These are phyloP conservation scores for Aspergillus biplanus DNA, from an alignment of 495 filamentous ascomycete species.

Conservation along the genomic window DNA sequence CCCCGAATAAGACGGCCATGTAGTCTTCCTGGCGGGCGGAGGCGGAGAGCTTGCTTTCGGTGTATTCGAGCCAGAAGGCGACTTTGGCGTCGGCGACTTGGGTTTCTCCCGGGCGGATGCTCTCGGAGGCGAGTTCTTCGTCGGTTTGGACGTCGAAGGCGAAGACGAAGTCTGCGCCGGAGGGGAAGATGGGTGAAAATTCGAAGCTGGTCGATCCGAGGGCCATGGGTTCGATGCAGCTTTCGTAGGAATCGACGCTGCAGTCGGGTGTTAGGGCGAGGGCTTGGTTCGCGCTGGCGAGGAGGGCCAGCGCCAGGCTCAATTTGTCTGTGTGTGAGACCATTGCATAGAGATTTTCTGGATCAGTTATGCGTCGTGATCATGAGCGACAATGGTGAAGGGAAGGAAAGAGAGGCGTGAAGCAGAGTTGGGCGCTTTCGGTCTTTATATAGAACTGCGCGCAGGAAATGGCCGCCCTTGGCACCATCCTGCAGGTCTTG, in stretches of 20 bases:
- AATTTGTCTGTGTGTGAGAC: not conserved
- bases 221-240: constrained; percentile 2
- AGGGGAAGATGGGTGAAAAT: not conserved
- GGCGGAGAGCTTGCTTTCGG: not conserved
- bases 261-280: not conserved
- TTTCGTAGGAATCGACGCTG: not conserved
- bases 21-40: constrained; percentile 5
- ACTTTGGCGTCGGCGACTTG: constrained; percentile 5
- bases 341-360: too few species aligned
- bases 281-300: not conserved
- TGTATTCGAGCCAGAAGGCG: constrained; percentile 11
- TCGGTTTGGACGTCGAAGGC: constrained; percentile 5
- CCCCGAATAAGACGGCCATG: not conserved
- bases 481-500: too few species aligned
- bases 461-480: too few species aligned
- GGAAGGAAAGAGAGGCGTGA: too few species aligned
- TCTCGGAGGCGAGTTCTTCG: not conserved
- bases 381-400: too few species aligned
- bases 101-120: not conserved
- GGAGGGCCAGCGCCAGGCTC: not conserved
- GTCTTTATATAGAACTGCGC: too few species aligned
- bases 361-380: too few species aligned
- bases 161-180: not conserved
- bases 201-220: not conserved
- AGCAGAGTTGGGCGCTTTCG: too few species aligned